Evolutionary conservation across 768 basidiomycete genomes (phyloP), one percentile per base, ranked within the genome.

Genomic region (Suillus clintonianus): DNA sequence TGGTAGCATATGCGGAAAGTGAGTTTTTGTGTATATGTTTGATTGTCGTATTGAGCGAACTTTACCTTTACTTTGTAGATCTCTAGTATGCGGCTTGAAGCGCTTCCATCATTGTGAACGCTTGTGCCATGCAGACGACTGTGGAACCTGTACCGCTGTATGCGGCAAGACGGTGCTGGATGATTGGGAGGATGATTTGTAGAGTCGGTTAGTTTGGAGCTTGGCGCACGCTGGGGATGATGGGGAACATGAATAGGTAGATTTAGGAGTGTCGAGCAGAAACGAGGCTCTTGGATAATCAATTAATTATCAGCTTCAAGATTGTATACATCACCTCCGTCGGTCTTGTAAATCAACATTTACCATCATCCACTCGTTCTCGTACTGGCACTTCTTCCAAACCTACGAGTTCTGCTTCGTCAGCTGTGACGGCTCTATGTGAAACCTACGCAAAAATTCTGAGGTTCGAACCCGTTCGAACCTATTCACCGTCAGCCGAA

Each of bases 31-130:
- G 37, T 24, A 8, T 41, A 50, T n/a, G 6, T 60, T 24, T 37
- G 37, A 15, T n/a, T n/a, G n/a, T 2, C 11, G 22, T 8, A 5
- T 37, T 61, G 24, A 65, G 27, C 61, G 41, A 5, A 59, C 19
- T 17, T 24, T 24, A 42, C 22, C 45, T 56, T 10, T 63, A 39
- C 32, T 63, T n/a, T 27, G 2, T 61, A 90, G 88, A 65, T 75
- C 90, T 3, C 78, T 98, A 62, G 77, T 77, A 0, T 99, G 97
- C 70, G 97, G n/a, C n/a, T n/a, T n/a, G n/a, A n/a, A n/a, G n/a
- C n/a, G 97, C 2, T 94, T 90, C 72, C 97, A 99, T 73, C 87
- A 83, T 15, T 99, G 97, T 73, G 87, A 90, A 63, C 83, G 88
- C 61, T 70, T 83, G 0, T 99, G 97, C 74, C 97, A 99, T 70